These are phyloP conservation scores for Dicorynia guianensis DNA, from an alignment of 306 rosid species.

Conservation along the genomic window DNA sequence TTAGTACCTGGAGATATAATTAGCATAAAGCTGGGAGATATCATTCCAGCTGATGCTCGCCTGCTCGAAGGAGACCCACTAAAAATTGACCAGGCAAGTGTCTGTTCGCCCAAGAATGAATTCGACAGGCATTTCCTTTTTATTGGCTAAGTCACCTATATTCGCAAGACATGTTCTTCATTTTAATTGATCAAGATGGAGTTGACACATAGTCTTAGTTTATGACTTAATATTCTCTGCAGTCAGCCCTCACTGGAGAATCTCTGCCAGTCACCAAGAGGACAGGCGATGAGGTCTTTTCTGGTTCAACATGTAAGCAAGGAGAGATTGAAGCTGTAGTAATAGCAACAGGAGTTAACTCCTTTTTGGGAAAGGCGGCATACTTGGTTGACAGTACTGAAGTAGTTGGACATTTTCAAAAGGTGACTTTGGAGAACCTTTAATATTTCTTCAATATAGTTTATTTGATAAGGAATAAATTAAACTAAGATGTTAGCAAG, in stretches of 20 bases:
- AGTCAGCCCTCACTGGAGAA: constrained; percentile 95
- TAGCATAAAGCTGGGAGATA: constrained; percentile 89
- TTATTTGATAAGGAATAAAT: constrained; percentile 24
- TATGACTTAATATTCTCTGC: constrained; percentile 41
- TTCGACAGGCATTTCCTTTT: not conserved
- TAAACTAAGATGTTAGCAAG: not conserved
- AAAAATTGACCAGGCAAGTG: constrained; percentile 85
- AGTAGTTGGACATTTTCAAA: constrained; percentile 83
- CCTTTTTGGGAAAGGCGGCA: constrained; percentile 90
- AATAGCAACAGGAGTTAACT: constrained; percentile 82
- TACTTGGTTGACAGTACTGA: constrained; percentile 76
- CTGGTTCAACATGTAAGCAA: constrained; percentile 88
- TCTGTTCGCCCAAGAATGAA: constrained; percentile 21
- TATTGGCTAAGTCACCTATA: not conserved
- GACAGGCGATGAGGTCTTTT: constrained; percentile 78
- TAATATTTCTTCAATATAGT: not conserved
- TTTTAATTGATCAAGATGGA: constrained; percentile 27
- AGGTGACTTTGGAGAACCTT: constrained; percentile 50
- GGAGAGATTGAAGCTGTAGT: constrained; percentile 94
- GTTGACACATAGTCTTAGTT: constrained; percentile 34
- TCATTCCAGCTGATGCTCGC: constrained; percentile 92
- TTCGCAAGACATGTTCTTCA: constrained; percentile 14
- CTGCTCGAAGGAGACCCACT: constrained; percentile 87
- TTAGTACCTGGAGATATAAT: constrained; percentile 90
- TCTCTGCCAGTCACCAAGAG: constrained; percentile 82